phyloP scores from a whole-genome alignment of 805 yeast genomes.

The Gaillardinia entomophila region DNA sequence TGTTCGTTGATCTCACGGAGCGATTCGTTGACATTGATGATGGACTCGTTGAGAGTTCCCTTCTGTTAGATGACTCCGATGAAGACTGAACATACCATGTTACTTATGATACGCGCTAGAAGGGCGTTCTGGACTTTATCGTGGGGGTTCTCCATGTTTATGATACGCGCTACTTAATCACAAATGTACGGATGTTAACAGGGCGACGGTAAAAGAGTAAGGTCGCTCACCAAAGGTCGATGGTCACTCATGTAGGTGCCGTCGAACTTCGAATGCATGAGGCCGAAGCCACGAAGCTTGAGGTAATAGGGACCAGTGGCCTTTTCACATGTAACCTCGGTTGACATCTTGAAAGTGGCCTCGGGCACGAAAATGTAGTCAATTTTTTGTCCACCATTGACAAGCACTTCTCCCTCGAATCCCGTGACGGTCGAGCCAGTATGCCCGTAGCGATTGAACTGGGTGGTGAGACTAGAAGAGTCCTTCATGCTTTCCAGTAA shows the following conservation, averaged over 20 bases:
- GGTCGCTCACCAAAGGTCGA: slow-evolving; percentile 30
- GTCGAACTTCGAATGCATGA: slow-evolving; percentile 27
- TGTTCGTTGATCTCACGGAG: slow-evolving; percentile 57
- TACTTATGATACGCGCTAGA: slow-evolving; percentile 67
- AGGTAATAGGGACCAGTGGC: slow-evolving; percentile 8
- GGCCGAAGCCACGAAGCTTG: slow-evolving; percentile 18
- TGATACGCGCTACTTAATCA: neutral
- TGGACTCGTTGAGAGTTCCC: slow-evolving; percentile 70
- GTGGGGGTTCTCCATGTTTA: slow-evolving; percentile 81
- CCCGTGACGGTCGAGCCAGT: slow-evolving; percentile 26
- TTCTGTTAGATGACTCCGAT: slow-evolving; percentile 11
- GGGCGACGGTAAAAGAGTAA: slow-evolving; percentile 1
- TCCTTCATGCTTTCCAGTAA: slow-evolving; percentile 11
- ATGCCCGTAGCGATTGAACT: slow-evolving; percentile 23
- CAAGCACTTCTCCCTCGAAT: slow-evolving; percentile 19
- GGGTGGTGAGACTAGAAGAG: slow-evolving; percentile 13
- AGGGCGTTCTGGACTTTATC: slow-evolving; percentile 76
- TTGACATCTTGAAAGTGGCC: slow-evolving; percentile 10
- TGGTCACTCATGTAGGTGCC: slow-evolving; percentile 31
- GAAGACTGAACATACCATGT: slow-evolving; percentile 49
- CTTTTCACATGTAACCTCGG: slow-evolving; percentile 8
- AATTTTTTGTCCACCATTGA: slow-evolving; percentile 22
- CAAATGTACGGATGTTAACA: neutral
- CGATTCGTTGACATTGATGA: slow-evolving; percentile 55
- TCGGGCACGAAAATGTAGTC: slow-evolving; percentile 28